Conservation (phyloP, 768 basidiomycete species). For the Mycena albidolilacea region DNA sequence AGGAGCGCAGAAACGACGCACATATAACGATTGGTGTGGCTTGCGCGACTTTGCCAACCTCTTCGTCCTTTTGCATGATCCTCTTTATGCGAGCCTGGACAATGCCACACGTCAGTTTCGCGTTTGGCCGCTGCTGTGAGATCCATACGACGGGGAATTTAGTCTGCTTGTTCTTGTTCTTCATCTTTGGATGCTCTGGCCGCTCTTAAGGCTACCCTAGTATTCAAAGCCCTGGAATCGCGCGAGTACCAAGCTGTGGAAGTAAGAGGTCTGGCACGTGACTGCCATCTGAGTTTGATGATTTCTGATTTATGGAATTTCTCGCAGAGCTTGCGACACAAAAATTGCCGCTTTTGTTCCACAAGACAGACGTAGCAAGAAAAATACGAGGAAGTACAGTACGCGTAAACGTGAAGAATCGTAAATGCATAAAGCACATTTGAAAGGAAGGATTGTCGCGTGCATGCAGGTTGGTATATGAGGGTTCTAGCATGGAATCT, state of each 20-base stretch:
- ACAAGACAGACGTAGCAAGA: slow-evolving; percentile 19
- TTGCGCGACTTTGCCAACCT: slow-evolving; percentile 98
- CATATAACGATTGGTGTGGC: slow-evolving; percentile 98
- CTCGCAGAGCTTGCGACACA: not conserved
- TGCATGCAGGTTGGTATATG: slow-evolving; percentile 25
- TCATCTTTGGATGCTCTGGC: slow-evolving; percentile 63
- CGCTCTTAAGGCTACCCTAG: not conserved
- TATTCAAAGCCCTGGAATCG: not conserved
- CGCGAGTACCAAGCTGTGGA: not conserved
- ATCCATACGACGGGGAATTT: slow-evolving; percentile 90
- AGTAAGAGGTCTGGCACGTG: slow-evolving; percentile 6
- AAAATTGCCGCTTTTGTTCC: slow-evolving; percentile 30
- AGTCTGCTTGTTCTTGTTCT: slow-evolving; percentile 92
- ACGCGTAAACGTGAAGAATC: slow-evolving; percentile 22
- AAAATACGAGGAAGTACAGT: slow-evolving; percentile 2
- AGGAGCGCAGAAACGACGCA: slow-evolving; percentile 61
- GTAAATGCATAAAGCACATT: slow-evolving; percentile 22
- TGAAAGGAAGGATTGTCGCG: not conserved
- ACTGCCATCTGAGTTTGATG: too few relatives aligned
- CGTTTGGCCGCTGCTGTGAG: slow-evolving; percentile 3
- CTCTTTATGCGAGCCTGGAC: slow-evolving; percentile 95
- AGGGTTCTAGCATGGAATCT: slow-evolving; percentile 16
- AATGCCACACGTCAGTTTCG: not conserved
- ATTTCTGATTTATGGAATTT: too few relatives aligned
- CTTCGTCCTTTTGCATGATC: slow-evolving; percentile 99